Base-by-base conservation (phyloP, 1,139 yeast species). In the Sugiyamaella paludigena region DNA sequence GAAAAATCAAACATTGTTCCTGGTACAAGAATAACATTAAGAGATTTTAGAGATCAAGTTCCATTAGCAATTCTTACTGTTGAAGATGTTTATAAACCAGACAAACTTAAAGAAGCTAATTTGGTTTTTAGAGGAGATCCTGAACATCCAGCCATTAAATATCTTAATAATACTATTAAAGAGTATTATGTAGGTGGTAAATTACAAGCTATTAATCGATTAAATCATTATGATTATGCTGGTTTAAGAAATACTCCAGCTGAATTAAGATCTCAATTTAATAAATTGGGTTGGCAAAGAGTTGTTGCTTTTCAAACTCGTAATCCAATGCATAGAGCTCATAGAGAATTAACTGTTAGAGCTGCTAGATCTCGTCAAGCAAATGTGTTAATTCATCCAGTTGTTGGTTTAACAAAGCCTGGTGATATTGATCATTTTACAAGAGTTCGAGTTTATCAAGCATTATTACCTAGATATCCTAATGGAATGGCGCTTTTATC, bases 271-370 rank as follows among this genome's bases (percentile, higher is more conserved):
- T 72, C 81, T 28, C 96, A 91, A 72, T 91, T 91, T 66, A 70
- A 73, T 54, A 79, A 79, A 63, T 82, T 85, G 65, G 85, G 87
- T 57, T 91, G 98, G 98, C 81, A 83, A 62, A 81, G 84, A 64
- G 87, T 91, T 50, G 98, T 91, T 48, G 98, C 98, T 41, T 91
- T 91, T 83, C 98, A 91, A 75, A 91, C 98, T 43, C 82, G 98
- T 75, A 91, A 91, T 73, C 98, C 98, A 58, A 89, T 91, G 96
- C 98, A 91, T 72, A 83, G 98, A 70, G 98, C 98, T 34, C 98
- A 91, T 71, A 80, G 97, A 68, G 98, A 92, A 69, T 77, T 91
- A 65, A 91, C 98, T 13, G 95, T 91, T 44, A 81, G 98, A 62
- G 98, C 98, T 32, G 98, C 98, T 28, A 78, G 86, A 62, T 83